Evolutionary conservation across 345 rosid species (phyloP), one percentile per base, ranked within the genome.

Genomic region (Raphanus raphanistrum): DNA sequence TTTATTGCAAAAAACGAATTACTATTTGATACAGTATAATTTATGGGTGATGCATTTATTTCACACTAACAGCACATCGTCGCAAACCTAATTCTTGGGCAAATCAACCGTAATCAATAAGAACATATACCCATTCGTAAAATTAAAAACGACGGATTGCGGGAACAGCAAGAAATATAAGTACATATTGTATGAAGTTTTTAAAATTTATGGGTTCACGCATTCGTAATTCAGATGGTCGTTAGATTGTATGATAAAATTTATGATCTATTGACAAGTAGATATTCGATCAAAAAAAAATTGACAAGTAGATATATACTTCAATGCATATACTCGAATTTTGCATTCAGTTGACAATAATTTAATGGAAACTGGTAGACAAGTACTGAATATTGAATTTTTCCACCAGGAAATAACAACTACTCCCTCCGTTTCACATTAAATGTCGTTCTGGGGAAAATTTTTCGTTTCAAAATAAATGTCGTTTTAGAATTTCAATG

Each of bases 61-160:
- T 68, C 74, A 73, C 74, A 67, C 52, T 60, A 72, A 67, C 78
- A 79, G 35, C 35, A 67, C 70, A 72, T 50, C 78, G 62, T 67
- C 78, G 61, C 74, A 79, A 66, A 73, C 82, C 82, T 79, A 73
- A 79, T 67, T 68, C 70, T 79, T 73, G 60, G 82, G 74, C 74
- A 52, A 43, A 73, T 79, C 78, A 32, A 73, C 78, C 71, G 70
- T 79, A 79, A 68, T 73, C 76, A 7, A 8, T 36, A 36, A 8
- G 43, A 36, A 36, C 43, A 36, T 36, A 33, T 33, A 33, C 36
- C 21, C 21, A 21, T 21, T 21, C 21, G 21, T 21, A 21, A 21
- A 21, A 21, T 21, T 21, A 21, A 21, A 33, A 33, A 33, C 36
- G 36, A 33, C 36, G 36, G 5, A 33, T 33, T 33, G 36, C 5